Base-by-base conservation (phyloP, 306 rosid species). In the Datisca glomerata region DNA sequence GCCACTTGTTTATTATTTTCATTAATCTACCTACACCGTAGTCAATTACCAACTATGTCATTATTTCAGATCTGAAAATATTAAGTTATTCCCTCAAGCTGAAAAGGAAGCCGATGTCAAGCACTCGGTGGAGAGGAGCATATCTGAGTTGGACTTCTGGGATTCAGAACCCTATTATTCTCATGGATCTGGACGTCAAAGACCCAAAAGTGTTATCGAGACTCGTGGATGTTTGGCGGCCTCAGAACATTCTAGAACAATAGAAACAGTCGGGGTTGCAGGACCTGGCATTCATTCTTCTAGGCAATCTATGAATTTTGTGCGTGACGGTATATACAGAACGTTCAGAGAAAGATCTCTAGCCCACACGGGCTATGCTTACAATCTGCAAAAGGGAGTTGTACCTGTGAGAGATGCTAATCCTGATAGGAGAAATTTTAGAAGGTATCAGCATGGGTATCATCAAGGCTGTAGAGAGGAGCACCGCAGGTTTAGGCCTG, bases 311-410 rank as follows among this genome's bases (percentile, higher is more conserved):
- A 41, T 55, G 12, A 53, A 27, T 41, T 46, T 44, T 29, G 33
- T 19, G 24, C 40, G 62, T 7, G 55, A 34, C 34, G 51, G 71
- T 40, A 17, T 22, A 9, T 52, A 46, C 39, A 51, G 58, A 21
- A 41, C 51, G 3, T n/a, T 51, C 25, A 45, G 66, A 46, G 51
- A 65, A 47, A 58, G 66, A 58, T 65, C 61, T 6, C 71, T 65
- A 16, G 17, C 12, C 23, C 35, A 38, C n/a, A 52, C 48, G 38
- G 52, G 37, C 17, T 51, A 60, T 23, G 18, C 41, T 6, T 41
- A 25, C 22, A 29, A 45, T 33, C 43, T 33, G 24, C 59, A 24
- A 14, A 41, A 57, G 46, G 66, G 66, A 29, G 15, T 65, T 60
- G 28, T 47, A 21, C 66, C 57, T 21, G 13, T 47, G 41, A 53